These are phyloP conservation scores for Microsporum ferrugineum DNA, from an alignment of 2,329 filamentous ascomycete species.

Conservation along the genomic window DNA sequence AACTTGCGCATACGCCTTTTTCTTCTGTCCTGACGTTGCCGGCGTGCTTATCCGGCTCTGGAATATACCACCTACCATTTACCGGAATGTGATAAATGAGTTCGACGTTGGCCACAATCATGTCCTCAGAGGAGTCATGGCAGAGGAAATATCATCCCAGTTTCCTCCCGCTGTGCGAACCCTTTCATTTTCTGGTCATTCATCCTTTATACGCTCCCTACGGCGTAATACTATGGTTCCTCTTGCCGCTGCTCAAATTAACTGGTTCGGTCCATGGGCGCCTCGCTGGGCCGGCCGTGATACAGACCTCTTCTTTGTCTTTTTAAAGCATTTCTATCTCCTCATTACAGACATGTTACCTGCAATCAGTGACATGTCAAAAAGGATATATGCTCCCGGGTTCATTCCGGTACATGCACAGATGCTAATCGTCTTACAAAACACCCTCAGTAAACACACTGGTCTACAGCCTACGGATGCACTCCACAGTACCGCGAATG, in stretches of 20 bases:
- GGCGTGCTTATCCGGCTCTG: conserved; percentile 75
- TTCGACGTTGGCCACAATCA: conserved; percentile 50
- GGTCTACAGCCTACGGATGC: conserved; percentile 36
- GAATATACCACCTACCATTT: conserved; percentile 55
- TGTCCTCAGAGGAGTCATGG: conserved; percentile 36
- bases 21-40: conserved; percentile 77
- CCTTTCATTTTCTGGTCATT: conserved; percentile 53
- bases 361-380: conserved; percentile 39
- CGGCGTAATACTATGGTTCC: conserved; percentile 56
- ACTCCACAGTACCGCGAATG: conserved; percentile 38
- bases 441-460: conserved; percentile 66
- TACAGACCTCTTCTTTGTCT: conserved; percentile 83
- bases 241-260: conserved; percentile 57
- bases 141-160: conserved; percentile 53
- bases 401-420: conserved; percentile 74
- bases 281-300: conserved; percentile 77
- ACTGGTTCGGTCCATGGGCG: conserved; percentile 77
- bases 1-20: conserved; percentile 84
- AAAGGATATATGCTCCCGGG: conserved; percentile 58
- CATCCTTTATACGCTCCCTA: conserved; percentile 48
- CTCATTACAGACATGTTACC: conserved; percentile 64
- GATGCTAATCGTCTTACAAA: conserved; percentile 65
- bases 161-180: conserved; percentile 58
- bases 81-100: conserved; percentile 61
- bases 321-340: conserved; percentile 77